phyloP scores from a whole-genome alignment of 257 asterid species.

The Solanum appendiculatum region DNA sequence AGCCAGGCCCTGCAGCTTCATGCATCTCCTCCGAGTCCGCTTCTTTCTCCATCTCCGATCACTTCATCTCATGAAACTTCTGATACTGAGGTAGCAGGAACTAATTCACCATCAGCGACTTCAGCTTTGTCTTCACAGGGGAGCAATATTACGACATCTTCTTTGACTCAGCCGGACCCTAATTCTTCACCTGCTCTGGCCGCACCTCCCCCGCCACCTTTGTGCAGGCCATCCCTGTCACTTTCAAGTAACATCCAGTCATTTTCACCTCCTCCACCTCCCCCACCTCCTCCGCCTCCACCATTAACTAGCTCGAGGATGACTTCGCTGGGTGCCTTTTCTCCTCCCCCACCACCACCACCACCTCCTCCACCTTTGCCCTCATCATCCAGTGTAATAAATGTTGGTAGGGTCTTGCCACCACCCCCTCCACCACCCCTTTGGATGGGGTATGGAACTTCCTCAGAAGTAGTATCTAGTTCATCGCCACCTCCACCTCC shows the following conservation, averaged over 20 bases:
- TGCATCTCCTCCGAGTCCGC: constrained; percentile 5
- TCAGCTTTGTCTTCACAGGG: neutral
- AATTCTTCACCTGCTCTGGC: neutral
- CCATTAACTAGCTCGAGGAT: constrained; percentile 12
- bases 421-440: constrained; percentile 54
- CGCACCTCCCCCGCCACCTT: constrained; percentile 18
- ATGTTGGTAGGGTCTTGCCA: constrained; percentile 18
- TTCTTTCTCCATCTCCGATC: constrained; percentile 12
- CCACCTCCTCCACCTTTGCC: constrained; percentile 13
- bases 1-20: constrained; percentile 23
- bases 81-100: neutral
- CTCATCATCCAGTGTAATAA: constrained; percentile 13
- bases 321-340: constrained; percentile 4
- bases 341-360: constrained; percentile 14
- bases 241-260: neutral
- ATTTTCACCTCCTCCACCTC: constrained; percentile 11
- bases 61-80: neutral
- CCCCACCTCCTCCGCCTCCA: constrained; percentile 20
- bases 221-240: neutral
- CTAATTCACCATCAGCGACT: neutral
- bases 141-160: neutral
- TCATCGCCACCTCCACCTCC: constrained; percentile 14
- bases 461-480: constrained; percentile 6
- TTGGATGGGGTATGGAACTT: constrained; percentile 17
- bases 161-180: neutral